A percentile compares a stretch with the other conserved stretches of the same genome.
Evolutionary conservation across 805 yeast genomes (phyloP).

Genomic region (Candida boleticola): DNA sequence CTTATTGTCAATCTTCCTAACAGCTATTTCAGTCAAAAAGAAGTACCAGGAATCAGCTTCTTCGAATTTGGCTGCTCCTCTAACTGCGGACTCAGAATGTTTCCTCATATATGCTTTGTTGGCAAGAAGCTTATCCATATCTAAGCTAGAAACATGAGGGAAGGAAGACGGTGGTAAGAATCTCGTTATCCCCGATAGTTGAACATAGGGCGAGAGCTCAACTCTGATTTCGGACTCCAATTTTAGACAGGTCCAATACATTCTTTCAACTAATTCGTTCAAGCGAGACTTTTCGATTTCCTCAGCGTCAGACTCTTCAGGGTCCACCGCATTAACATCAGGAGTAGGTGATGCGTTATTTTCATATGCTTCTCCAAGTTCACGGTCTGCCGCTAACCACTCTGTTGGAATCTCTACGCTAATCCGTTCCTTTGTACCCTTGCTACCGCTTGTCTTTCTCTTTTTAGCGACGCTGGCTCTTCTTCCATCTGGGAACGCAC

Average conservation of each 20-base stretch:
- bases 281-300: constrained; percentile 4
- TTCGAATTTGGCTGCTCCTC: constrained; percentile 23
- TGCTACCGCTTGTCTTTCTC: neutral
- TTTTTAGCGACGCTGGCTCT: no score
- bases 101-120: constrained; percentile 11
- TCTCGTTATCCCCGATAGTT: constrained; percentile 29
- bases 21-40: constrained; percentile 39
- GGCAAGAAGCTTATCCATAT: neutral
- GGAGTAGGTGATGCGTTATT: neutral
- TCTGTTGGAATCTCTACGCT: neutral
- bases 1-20: constrained; percentile 36
- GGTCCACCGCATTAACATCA: neutral
- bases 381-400: neutral
- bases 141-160: constrained; percentile 27
- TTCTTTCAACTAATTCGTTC: constrained; percentile 22
- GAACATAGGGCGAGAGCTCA: constrained; percentile 34
- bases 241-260: constrained; percentile 37
- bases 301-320: neutral
- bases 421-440: neutral
- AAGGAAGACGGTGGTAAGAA: constrained; percentile 31
- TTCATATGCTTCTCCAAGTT: neutral
- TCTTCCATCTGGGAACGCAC: no score
- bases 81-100: constrained; percentile 22
- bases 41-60: constrained; percentile 36
- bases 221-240: constrained; percentile 34